phyloP scores from a whole-genome alignment of 192 early-diverging fungal species.

The Backusella psychrophila region DNA sequence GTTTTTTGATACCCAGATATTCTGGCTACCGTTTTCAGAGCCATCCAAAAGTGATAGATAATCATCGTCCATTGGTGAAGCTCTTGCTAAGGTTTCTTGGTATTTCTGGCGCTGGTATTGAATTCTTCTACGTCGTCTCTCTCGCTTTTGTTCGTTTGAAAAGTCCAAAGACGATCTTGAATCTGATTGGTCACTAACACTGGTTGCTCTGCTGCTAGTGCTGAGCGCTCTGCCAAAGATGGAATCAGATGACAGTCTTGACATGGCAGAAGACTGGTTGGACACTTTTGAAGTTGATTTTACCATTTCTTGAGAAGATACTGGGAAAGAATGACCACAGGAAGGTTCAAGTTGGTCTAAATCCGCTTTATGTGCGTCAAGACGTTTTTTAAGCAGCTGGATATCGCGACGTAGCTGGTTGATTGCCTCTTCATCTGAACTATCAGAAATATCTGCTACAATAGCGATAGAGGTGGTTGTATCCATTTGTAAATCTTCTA shows the following conservation, averaged over 20 bases:
- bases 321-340: background rate
- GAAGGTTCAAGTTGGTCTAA: background rate
- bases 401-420: background rate
- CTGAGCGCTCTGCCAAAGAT: slow-evolving; percentile 15
- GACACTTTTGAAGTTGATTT: background rate
- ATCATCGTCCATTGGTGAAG: background rate
- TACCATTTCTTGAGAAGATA: background rate
- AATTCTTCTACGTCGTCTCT: slow-evolving; percentile 12
- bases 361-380: slow-evolving; percentile 4
- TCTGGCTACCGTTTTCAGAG: background rate
- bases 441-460: background rate
- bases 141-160: background rate
- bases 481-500: slow-evolving; percentile 11
- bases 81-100: background rate
- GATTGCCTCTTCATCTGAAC: background rate
- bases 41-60: background rate
- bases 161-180: background rate
- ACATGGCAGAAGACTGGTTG: slow-evolving; percentile 4
- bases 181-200: background rate
- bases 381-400: slow-evolving; percentile 13
- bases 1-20: background rate
- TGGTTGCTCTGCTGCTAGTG: slow-evolving; percentile 3
- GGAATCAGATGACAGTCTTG: slow-evolving; percentile 22
- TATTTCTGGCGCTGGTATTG: slow-evolving; percentile 1
- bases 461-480: slow-evolving; percentile 1